Base-by-base conservation (phyloP, 169 alveolate genomes). In the Cryptosporidium sp. region DNA sequence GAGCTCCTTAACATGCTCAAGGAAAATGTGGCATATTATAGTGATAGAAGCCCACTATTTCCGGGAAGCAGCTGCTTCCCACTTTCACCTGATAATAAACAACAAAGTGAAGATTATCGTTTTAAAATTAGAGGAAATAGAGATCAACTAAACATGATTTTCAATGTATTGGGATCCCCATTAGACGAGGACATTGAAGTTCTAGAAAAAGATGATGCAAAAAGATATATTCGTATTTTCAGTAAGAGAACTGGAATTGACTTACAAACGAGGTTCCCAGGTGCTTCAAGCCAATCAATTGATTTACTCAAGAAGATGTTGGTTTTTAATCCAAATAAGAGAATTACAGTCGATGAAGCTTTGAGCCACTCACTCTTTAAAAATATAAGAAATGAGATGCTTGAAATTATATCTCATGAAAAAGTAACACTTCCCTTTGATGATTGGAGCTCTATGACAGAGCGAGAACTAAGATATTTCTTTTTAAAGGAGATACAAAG, bases 41-140 rank as follows among this genome's bases (percentile, higher is more conserved):
- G 97, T 61, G 99, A 97, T 61, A 91, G 99, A 85, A 94, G 98
- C 23, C 99, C 99, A 12, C 93, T 98, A 41, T 98, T 98, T 92
- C 99, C 99, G 10, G 99, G 99, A 21, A 93, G 97, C 39, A 96
- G 97, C 45, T 97, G 99, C 92, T 97, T 97, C 93, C 99, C 99
- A 9, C 92, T 97, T 2, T 95, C 98, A 4, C 99, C 99, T 21
- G 98, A 97, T 71, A 94, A 96, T 85, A 94, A 92, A 43, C 93
- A 94, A 43, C 86, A 96, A 10, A 93, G 92, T 48, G 97, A 95
- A 50, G 91, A 58, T 23, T 43, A 58, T 91, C 84, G 93, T 50
- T 86, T 92, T 80, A 95, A 95, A 74, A 95, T 94, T 50, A 91
- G 95, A 61, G 94, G 97, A 67, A 96, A 96, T 62, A 93, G 94